phyloP scores from a whole-genome alignment of 352 stramenopile genomes.

The Phytophthora foliorum region DNA sequence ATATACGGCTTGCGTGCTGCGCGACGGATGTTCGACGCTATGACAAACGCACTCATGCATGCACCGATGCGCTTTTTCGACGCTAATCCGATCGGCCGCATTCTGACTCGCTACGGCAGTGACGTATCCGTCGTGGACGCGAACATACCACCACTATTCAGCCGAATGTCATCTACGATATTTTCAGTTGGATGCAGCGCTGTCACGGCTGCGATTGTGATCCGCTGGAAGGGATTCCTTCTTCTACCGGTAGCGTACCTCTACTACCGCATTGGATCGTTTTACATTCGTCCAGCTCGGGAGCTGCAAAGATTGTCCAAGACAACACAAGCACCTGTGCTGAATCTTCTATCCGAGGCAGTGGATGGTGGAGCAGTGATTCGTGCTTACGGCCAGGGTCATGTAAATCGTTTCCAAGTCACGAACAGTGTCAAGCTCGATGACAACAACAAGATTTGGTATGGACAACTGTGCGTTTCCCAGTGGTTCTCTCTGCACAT shows the following conservation, averaged over 20 bases:
- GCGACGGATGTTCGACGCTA: slow-evolving; percentile 85
- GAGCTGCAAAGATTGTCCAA: slow-evolving; percentile 64
- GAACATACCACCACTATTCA: slow-evolving; percentile 61
- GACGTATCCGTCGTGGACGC: slow-evolving; percentile 94
- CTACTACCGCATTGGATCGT: slow-evolving; percentile 69
- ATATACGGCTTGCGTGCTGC: slow-evolving; percentile 54
- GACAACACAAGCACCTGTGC: slow-evolving; percentile 54
- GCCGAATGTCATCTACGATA: slow-evolving; percentile 68
- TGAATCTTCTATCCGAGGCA: slow-evolving; percentile 64
- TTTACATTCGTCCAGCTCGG: slow-evolving; percentile 61
- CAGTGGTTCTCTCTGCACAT: slow-evolving; percentile 68
- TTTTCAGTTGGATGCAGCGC: slow-evolving; percentile 83
- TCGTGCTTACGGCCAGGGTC: slow-evolving; percentile 60
- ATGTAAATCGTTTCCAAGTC: slow-evolving; percentile 51
- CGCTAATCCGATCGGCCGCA: slow-evolving; percentile 90
- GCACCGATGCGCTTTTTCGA: slow-evolving; percentile 95
- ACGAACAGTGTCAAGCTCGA: slow-evolving; percentile 50
- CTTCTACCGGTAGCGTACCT: slow-evolving; percentile 84
- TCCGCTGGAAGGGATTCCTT: slow-evolving; percentile 84
- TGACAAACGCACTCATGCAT: slow-evolving; percentile 87
- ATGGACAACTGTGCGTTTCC: slow-evolving; percentile 46
- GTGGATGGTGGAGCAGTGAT: slow-evolving; percentile 60
- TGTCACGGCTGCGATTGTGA: slow-evolving; percentile 84
- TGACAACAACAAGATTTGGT: slow-evolving; percentile 55
- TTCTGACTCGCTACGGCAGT: slow-evolving; percentile 92